phyloP scores from a whole-genome alignment of 1,284 basidiomycete genomes.

The Apiotrichum sp. region DNA sequence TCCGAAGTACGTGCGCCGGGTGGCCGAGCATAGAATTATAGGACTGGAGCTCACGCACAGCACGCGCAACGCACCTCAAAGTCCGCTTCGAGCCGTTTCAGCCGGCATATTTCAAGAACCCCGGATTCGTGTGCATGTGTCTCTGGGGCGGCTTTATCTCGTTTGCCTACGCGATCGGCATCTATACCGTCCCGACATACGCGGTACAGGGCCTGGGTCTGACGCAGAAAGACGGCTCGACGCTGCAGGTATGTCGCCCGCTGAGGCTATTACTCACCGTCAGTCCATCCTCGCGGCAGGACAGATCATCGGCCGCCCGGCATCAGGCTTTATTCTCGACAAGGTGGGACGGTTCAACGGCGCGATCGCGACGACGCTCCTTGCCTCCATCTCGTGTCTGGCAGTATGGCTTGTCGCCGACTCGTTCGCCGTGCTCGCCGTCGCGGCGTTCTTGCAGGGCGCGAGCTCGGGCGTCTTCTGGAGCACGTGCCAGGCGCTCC shows the following conservation, averaged over 20 bases:
- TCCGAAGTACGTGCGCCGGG: constrained; percentile 2
- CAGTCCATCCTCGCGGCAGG: constrained; percentile 48
- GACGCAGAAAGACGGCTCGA: constrained; percentile 47
- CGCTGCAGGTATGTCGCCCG: constrained; percentile 21
- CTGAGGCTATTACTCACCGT: neutral
- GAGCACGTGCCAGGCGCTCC: constrained; percentile 14
- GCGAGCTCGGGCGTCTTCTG: constrained; percentile 24
- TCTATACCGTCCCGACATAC: constrained; percentile 48
- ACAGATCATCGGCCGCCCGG: constrained; percentile 48
- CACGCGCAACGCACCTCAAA: constrained; percentile 24
- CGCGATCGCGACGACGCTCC: constrained; percentile 40
- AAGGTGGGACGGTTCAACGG: constrained; percentile 46
- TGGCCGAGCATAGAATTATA: neutral
- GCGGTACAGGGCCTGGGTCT: constrained; percentile 43
- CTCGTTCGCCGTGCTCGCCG: constrained; percentile 42
- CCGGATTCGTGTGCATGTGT: constrained; percentile 34
- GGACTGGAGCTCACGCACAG: constrained; percentile 14
- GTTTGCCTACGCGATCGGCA: constrained; percentile 47
- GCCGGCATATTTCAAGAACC: constrained; percentile 28
- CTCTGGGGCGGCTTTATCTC: constrained; percentile 28
- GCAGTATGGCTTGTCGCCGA: constrained; percentile 48
- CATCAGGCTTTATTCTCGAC: constrained; percentile 43
- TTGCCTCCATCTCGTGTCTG: constrained; percentile 45
- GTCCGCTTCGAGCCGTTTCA: constrained; percentile 27
- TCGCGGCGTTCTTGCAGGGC: constrained; percentile 46